Conservation (phyloP, 1,284 basidiomycete genomes). For the Athelia psychrophila region DNA sequence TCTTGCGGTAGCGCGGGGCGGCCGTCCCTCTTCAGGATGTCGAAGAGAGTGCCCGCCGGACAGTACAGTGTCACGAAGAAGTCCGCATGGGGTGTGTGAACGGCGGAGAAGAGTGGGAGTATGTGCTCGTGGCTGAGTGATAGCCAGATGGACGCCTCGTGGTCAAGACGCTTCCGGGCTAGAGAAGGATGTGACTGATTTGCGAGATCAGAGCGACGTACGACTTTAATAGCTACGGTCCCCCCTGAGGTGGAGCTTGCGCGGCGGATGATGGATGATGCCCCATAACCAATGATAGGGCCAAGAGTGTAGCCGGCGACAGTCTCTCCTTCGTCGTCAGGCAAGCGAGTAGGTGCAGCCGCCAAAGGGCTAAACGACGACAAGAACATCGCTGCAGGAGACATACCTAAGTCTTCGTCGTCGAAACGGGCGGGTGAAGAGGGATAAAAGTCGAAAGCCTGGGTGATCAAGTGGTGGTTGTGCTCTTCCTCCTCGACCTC, state of each 20-base stretch:
- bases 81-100: constrained; percentile 66
- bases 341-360: constrained; percentile 23
- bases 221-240: constrained; percentile 81
- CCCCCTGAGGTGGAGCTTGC: constrained; percentile 69
- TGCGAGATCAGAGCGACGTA: constrained; percentile 53
- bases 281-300: constrained; percentile 77
- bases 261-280: constrained; percentile 82
- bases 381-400: constrained; percentile 79
- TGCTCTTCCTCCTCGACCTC: neutral
- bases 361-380: constrained; percentile 57
- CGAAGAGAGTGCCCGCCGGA: constrained; percentile 82
- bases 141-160: constrained; percentile 82
- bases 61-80: constrained; percentile 86
- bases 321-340: constrained; percentile 58
- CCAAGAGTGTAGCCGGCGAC: constrained; percentile 79
- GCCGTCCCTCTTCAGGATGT: constrained; percentile 77
- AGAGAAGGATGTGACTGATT: constrained; percentile 45
- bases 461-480: neutral
- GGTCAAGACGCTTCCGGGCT: constrained; percentile 60
- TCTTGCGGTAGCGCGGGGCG: constrained; percentile 63
- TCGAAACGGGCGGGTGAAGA: constrained; percentile 4
- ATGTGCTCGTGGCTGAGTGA: constrained; percentile 75
- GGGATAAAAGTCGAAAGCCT: neutral
- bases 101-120: constrained; percentile 75
- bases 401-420: constrained; percentile 32